Evolutionary conservation across 345 rosid genomes (phyloP).

Genomic region (Lumnitzera littorea): DNA sequence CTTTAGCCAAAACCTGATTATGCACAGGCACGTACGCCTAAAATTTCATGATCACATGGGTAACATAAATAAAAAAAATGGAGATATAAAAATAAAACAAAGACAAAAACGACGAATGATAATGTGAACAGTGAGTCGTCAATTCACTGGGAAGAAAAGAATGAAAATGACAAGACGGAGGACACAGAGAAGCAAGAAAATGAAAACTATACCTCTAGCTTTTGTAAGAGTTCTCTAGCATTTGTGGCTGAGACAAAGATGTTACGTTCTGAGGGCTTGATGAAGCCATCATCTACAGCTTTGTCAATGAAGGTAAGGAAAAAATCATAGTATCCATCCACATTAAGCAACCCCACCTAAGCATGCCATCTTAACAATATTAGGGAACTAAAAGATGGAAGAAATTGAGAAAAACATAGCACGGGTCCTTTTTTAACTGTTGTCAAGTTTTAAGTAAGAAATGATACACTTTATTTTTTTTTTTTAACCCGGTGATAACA

Average conservation of each 20-base stretch:
- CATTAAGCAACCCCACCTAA: constrained; percentile 46
- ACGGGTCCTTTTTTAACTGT: no score
- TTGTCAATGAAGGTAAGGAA: constrained; percentile 40
- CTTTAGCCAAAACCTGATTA: constrained; percentile 40
- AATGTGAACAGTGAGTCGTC: no score
- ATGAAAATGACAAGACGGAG: no score
- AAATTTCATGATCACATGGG: not conserved
- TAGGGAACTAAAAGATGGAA: not conserved
- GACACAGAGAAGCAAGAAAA: not conserved
- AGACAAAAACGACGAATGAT: no score
- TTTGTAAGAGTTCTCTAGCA: constrained; percentile 42
- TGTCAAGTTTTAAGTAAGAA: no score
- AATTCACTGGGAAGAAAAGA: no score
- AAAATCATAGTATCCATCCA: constrained; percentile 36
- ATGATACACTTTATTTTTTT: no score
- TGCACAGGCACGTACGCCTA: constrained; percentile 59
- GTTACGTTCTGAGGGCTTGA: constrained; percentile 45
- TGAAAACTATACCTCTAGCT: constrained; percentile 43
- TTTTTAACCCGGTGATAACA: no score
- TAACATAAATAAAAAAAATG: not conserved
- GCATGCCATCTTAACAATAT: not conserved
- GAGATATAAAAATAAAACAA: not conserved
- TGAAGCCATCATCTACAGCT: constrained; percentile 48
- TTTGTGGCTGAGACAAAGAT: constrained; percentile 56
- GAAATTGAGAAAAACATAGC: no score